Conservation (phyloP, 2,329 filamentous ascomycete genomes). For the Camillea tinctor region DNA sequence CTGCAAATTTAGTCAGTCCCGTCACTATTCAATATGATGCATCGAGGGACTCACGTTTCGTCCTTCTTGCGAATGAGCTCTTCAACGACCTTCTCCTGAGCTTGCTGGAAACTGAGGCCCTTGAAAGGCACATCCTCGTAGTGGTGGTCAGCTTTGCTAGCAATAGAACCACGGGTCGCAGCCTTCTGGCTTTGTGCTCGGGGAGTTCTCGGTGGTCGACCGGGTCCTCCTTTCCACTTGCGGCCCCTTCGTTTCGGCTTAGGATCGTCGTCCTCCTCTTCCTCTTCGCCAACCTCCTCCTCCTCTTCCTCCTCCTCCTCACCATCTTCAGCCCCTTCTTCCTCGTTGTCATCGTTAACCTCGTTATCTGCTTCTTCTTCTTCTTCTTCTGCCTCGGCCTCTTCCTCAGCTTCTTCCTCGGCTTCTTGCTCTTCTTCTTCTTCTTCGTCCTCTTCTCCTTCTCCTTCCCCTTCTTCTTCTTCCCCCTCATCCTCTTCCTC, state of each 20-base stretch:
- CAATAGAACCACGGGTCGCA: slow-evolving; percentile 34
- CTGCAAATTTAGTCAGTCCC: slow-evolving; percentile 42
- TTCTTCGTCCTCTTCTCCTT: slow-evolving; percentile 24
- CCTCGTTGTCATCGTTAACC: slow-evolving; percentile 9
- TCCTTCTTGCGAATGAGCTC: slow-evolving; percentile 70
- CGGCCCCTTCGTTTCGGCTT: slow-evolving; percentile 16
- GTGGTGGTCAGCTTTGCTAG: slow-evolving; percentile 48
- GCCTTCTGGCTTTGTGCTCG: slow-evolving; percentile 30
- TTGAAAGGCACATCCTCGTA: slow-evolving; percentile 62
- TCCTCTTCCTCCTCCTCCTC: slow-evolving; percentile 14
- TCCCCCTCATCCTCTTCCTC: slow-evolving; percentile 33
- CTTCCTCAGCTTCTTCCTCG: slow-evolving; percentile 29
- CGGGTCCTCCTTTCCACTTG: slow-evolving; percentile 28
- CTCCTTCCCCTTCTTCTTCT: slow-evolving; percentile 32
- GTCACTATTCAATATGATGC: neutral
- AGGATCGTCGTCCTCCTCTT: slow-evolving; percentile 20
- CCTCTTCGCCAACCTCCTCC: slow-evolving; percentile 20
- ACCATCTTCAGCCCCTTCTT: slow-evolving; percentile 9
- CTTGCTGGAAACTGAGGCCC: slow-evolving; percentile 76
- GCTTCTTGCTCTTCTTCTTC: slow-evolving; percentile 18
- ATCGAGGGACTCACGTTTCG: slow-evolving; percentile 51
- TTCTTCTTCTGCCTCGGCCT: slow-evolving; percentile 21
- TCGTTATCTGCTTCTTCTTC: slow-evolving; percentile 20
- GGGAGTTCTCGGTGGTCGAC: slow-evolving; percentile 35
- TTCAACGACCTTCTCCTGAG: slow-evolving; percentile 80